phyloP scores from a whole-genome alignment of 768 basidiomycete species.

The Daedalea quercina region DNA sequence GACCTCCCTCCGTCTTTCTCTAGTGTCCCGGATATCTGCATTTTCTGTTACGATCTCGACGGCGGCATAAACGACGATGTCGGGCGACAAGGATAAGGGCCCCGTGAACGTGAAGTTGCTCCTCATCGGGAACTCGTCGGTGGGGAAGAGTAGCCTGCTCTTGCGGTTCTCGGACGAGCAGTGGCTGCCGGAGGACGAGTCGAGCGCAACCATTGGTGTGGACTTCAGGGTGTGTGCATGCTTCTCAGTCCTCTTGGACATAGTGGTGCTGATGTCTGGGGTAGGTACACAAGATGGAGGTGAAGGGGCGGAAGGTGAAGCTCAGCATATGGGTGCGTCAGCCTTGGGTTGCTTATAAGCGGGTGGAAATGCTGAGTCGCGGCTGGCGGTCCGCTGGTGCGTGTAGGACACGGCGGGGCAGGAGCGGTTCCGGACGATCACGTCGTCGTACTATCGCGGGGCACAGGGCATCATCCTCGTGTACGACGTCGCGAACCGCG shows the following conservation, averaged over 20 bases:
- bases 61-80: not conserved
- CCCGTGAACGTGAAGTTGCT: conserved; percentile 78
- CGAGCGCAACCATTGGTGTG: conserved; percentile 78
- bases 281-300: conserved; percentile 84
- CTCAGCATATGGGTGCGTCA: conserved; percentile 88
- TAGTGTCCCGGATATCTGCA: not conserved
- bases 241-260: too few relatives aligned
- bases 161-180: conserved; percentile 96
- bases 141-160: conserved; percentile 88
- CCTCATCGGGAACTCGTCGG: conserved; percentile 82
- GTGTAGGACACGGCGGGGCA: conserved; percentile 94
- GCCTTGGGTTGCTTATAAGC: not conserved
- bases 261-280: not conserved
- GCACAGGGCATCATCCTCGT: conserved; percentile 85
- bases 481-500: conserved; percentile 90
- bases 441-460: conserved; percentile 90
- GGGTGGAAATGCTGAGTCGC: not conserved
- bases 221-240: conserved; percentile 70
- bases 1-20: not conserved
- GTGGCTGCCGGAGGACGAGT: conserved; percentile 89
- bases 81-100: conserved; percentile 16
- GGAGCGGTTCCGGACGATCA: conserved; percentile 94
- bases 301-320: conserved; percentile 80
- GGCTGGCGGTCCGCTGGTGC: not conserved
- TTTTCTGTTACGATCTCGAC: not conserved